These are phyloP conservation scores for Bryoglossum gracile DNA, from an alignment of 495 filamentous ascomycete species.

Conservation along the genomic window DNA sequence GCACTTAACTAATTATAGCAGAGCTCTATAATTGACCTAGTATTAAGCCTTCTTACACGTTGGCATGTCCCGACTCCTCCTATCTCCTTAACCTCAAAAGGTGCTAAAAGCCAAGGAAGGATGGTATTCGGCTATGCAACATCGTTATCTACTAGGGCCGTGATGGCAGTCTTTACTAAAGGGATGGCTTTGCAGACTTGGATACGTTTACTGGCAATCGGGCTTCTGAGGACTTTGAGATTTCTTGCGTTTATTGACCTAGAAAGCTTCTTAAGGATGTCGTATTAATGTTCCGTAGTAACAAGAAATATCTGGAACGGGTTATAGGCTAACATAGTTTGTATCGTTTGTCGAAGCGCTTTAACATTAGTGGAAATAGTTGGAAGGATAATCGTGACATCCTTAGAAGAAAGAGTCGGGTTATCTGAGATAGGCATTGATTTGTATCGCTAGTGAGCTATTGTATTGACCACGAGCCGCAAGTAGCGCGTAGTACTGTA, in stretches of 20 bases:
- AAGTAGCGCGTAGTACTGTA: neutral
- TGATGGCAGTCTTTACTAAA: slow-evolving; percentile 64
- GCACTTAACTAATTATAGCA: slow-evolving; percentile 55
- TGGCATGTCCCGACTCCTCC: slow-evolving; percentile 79
- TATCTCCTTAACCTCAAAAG: slow-evolving; percentile 66
- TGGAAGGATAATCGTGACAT: slow-evolving; percentile 26
- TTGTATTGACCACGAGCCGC: neutral
- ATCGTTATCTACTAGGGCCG: slow-evolving; percentile 75
- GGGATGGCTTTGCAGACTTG: slow-evolving; percentile 75
- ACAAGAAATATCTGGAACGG: slow-evolving; percentile 19
- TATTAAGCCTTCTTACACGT: slow-evolving; percentile 53
- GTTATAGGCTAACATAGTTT: slow-evolving; percentile 44
- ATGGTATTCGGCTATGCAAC: slow-evolving; percentile 70
- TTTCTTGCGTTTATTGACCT: neutral
- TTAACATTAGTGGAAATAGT: slow-evolving; percentile 49
- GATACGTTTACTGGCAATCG: slow-evolving; percentile 65
- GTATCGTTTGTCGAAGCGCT: slow-evolving; percentile 39
- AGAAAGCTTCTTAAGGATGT: slow-evolving; percentile 19
- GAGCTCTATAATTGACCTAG: slow-evolving; percentile 18
- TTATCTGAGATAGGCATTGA: neutral
- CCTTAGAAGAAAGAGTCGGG: neutral
- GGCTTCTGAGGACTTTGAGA: slow-evolving; percentile 36
- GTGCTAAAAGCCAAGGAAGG: slow-evolving; percentile 73
- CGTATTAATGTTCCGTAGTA: slow-evolving; percentile 42
- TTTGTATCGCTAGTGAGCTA: neutral